phyloP scores from a whole-genome alignment of 805 yeast genomes.

The Yarrowia porcina region DNA sequence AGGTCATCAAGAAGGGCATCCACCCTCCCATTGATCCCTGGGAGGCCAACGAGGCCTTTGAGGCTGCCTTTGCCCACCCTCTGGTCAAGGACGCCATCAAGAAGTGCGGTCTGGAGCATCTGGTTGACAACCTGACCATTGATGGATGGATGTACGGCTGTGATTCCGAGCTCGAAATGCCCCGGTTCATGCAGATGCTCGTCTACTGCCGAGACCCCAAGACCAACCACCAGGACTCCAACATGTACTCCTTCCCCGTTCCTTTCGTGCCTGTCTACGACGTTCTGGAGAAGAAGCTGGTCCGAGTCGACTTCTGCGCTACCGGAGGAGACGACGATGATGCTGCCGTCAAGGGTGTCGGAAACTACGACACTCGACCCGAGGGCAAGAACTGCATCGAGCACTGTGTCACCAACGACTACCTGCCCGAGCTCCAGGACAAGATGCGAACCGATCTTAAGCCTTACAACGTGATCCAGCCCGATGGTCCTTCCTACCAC shows the following conservation, averaged over 20 bases:
- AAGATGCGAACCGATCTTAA: constrained; percentile 52
- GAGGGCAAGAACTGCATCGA: constrained; percentile 56
- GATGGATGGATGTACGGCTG: constrained; percentile 90
- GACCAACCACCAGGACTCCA: constrained; percentile 42
- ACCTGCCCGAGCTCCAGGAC: constrained; percentile 35
- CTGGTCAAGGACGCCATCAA: constrained; percentile 59
- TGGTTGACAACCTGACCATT: constrained; percentile 45
- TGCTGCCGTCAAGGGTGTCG: constrained; percentile 44
- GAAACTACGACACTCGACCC: constrained; percentile 49
- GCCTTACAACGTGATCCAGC: constrained; percentile 78
- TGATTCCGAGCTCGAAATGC: constrained; percentile 48
- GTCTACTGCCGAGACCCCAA: constrained; percentile 70
- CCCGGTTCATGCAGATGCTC: constrained; percentile 58
- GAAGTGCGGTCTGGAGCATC: constrained; percentile 47
- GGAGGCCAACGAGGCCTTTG: constrained; percentile 56
- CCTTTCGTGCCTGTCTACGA: constrained; percentile 76
- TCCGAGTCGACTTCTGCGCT: constrained; percentile 73
- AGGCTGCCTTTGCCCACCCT: constrained; percentile 51
- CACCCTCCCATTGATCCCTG: constrained; percentile 72
- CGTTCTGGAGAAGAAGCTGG: constrained; percentile 54
- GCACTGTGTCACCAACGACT: constrained; percentile 66
- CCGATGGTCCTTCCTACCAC: constrained; percentile 74
- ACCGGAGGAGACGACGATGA: constrained; percentile 64
- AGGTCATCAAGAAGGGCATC: constrained; percentile 55
- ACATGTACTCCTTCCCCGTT: constrained; percentile 58